Evolutionary conservation across 192 early-diverging fungal species (phyloP).

Genomic region (Backusella psychrophila): DNA sequence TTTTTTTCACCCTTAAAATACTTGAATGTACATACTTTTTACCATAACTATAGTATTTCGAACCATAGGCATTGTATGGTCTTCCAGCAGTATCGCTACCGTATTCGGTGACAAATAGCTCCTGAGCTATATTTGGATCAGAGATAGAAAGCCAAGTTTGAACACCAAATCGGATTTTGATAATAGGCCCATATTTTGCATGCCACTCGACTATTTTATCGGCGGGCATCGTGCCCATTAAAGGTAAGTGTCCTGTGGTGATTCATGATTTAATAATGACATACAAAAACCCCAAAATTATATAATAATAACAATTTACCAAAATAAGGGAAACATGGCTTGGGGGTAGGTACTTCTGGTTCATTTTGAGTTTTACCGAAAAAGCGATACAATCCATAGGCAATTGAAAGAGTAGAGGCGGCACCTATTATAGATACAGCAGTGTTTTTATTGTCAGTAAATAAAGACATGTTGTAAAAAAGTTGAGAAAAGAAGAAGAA

Average conservation of each 20-base stretch:
- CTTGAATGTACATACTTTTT: background rate
- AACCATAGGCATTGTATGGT: background rate
- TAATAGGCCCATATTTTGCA: slow-evolving; percentile 1
- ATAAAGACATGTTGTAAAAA: background rate
- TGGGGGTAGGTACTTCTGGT: background rate
- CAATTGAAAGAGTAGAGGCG: background rate
- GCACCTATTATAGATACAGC: background rate
- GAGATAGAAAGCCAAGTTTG: background rate
- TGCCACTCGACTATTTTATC: background rate
- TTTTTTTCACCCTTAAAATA: background rate
- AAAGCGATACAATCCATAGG: background rate
- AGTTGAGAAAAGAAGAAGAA: background rate
- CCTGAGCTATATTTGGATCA: slow-evolving; percentile 2
- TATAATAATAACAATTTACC: background rate
- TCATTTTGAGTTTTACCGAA: background rate
- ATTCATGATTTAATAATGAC: background rate
- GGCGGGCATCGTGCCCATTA: background rate
- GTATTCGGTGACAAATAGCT: background rate
- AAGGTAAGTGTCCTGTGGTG: background rate
- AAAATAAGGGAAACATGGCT: background rate
- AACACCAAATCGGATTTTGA: background rate
- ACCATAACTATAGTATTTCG: background rate
- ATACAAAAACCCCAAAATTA: no score
- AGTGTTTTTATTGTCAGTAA: background rate
- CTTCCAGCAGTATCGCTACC: background rate